These are phyloP conservation scores for Cladophialophora immunda DNA, from an alignment of 2,329 filamentous ascomycete genomes.

Conservation along the genomic window DNA sequence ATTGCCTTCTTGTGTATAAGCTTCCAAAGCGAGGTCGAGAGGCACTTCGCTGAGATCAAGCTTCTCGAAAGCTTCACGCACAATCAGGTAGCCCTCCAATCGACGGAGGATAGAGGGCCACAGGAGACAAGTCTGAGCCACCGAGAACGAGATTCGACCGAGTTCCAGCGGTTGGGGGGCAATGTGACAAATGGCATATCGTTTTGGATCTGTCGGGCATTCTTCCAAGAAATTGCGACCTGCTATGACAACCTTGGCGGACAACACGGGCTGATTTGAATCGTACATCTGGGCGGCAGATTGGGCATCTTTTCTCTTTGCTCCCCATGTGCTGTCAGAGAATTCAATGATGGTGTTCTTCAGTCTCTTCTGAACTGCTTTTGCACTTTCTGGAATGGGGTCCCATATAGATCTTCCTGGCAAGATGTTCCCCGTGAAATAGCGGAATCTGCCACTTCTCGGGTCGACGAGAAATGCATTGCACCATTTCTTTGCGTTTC, in stretches of 20 bases:
- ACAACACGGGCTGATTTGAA: slow-evolving; percentile 80
- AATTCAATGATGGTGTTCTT: slow-evolving; percentile 80
- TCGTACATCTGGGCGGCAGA: slow-evolving; percentile 56
- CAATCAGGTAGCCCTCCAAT: slow-evolving; percentile 82
- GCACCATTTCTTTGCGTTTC: slow-evolving; percentile 51
- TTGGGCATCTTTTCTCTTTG: slow-evolving; percentile 25
- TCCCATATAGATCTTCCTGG: slow-evolving; percentile 70
- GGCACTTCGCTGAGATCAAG: slow-evolving; percentile 72
- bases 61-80: slow-evolving; percentile 74
- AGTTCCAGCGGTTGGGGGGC: slow-evolving; percentile 80
- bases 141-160: slow-evolving; percentile 75
- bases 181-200: slow-evolving; percentile 66
- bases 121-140: slow-evolving; percentile 76
- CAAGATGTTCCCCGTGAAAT: slow-evolving; percentile 59
- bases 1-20: slow-evolving; percentile 90
- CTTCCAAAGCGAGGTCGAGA: slow-evolving; percentile 76
- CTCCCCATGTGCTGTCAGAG: slow-evolving; percentile 70
- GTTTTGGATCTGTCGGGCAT: slow-evolving; percentile 62
- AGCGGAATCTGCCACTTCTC: slow-evolving; percentile 66
- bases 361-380: slow-evolving; percentile 47
- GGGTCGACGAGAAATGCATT: slow-evolving; percentile 65
- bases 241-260: slow-evolving; percentile 75
- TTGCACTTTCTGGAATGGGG: slow-evolving; percentile 65
- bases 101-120: slow-evolving; percentile 87
- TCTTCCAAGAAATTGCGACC: slow-evolving; percentile 86